Percentiles rank a stretch among this genome's conserved stretches.
Conservation (phyloP, 495 filamentous ascomycete species). For the Podospora australis region DNA sequence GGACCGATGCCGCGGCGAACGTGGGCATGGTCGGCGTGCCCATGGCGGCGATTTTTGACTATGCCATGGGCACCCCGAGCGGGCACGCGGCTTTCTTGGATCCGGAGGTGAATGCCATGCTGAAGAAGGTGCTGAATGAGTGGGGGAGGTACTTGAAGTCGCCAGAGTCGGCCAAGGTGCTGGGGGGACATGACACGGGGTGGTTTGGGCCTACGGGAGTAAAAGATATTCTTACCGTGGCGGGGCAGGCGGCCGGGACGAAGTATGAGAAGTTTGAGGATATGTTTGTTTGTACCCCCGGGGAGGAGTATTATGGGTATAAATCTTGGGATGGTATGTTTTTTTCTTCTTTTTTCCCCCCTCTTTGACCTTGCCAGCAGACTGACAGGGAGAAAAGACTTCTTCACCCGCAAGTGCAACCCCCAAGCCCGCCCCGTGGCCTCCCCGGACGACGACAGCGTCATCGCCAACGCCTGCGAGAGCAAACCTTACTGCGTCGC, state of each 20-base stretch:
- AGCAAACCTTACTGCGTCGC: constrained; percentile 47
- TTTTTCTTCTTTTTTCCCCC: constrained; percentile 23
- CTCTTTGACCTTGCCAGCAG: no score
- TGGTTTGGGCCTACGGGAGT: constrained; percentile 55
- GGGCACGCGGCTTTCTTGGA: constrained; percentile 62
- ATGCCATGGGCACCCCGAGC: constrained; percentile 63
- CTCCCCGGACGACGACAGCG: constrained; percentile 41
- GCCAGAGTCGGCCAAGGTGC: constrained; percentile 51
- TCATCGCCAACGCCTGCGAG: constrained; percentile 64
- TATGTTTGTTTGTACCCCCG: constrained; percentile 47
- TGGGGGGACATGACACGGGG: constrained; percentile 42
- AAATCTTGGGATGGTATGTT: constrained; percentile 72
- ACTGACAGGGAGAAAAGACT: no score
- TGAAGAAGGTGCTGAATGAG: constrained; percentile 62
- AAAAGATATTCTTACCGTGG: constrained; percentile 41
- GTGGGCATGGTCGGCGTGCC: constrained; percentile 62
- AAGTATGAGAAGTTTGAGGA: constrained; percentile 44
- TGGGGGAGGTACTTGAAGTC: constrained; percentile 59
- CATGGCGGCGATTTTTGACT: constrained; percentile 63
- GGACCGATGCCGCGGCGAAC: constrained; percentile 45
- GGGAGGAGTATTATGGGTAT: constrained; percentile 50
- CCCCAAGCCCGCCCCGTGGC: constrained; percentile 53
- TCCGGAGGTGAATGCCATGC: constrained; percentile 57
- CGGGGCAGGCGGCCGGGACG: constrained; percentile 39
- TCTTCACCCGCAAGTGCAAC: constrained; percentile 61